These are phyloP conservation scores for Neoboletus subvelutipes DNA, from an alignment of 768 basidiomycete species.

Conservation along the genomic window DNA sequence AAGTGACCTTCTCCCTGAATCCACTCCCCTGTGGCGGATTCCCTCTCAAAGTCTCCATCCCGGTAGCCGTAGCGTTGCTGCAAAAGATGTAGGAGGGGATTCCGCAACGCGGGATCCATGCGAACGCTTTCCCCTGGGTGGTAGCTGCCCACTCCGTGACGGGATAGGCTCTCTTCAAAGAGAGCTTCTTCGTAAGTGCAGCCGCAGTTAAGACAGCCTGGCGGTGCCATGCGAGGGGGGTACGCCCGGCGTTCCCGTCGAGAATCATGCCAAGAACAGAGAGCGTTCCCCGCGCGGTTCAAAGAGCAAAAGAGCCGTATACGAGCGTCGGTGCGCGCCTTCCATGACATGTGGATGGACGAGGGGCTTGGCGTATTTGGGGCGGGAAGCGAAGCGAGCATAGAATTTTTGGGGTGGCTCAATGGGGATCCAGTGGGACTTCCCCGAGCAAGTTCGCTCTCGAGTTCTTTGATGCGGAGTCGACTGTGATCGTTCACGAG, in stretches of 20 bases:
- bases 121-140: constrained; percentile 81
- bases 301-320: constrained; percentile 71
- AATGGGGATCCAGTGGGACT: constrained; percentile 26
- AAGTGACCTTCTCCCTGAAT: constrained; percentile 59
- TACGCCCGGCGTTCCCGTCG: constrained; percentile 75
- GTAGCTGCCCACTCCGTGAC: constrained; percentile 79
- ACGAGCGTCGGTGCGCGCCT: constrained; percentile 70
- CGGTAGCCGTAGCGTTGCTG: constrained; percentile 73
- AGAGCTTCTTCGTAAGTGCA: constrained; percentile 83
- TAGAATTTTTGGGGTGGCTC: constrained; percentile 16
- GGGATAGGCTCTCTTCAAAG: constrained; percentile 80
- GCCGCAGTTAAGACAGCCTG: constrained; percentile 79
- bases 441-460: constrained; percentile 41
- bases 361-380: constrained; percentile 38
- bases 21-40: constrained; percentile 66
- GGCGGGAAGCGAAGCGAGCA: constrained; percentile 16
- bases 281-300: constrained; percentile 84
- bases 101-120: constrained; percentile 86
- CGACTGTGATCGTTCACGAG: constrained; percentile 52
- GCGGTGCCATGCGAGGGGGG: constrained; percentile 79
- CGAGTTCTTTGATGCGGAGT: constrained; percentile 48
- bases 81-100: constrained; percentile 72
- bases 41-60: constrained; percentile 84
- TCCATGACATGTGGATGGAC: constrained; percentile 59
- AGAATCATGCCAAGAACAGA: constrained; percentile 90